Conservation (phyloP, 176 grass and related monocot genomes). For the Chloris gayana region DNA sequence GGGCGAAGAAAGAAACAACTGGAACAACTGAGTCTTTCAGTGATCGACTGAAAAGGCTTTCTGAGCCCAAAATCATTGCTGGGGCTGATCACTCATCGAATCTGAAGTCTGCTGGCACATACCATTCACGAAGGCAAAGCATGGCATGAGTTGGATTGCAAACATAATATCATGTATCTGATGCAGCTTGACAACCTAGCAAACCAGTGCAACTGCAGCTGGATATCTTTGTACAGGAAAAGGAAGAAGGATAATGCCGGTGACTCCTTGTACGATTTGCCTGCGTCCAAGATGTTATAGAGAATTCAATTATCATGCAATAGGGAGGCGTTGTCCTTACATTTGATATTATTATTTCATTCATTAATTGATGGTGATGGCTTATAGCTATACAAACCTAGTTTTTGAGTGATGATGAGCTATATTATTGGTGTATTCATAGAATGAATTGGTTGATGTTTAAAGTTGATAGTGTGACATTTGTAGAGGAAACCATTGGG, state of each 20-base stretch:
- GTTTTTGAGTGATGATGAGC: background rate
- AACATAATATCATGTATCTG: conserved; percentile 34
- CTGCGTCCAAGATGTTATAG: background rate
- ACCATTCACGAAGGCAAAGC: conserved; percentile 54
- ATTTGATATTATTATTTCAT: conserved; percentile 45
- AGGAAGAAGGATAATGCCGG: background rate
- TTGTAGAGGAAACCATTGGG: too few relatives aligned
- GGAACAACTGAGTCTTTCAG: conserved; percentile 44
- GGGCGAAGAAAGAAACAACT: conserved; percentile 67
- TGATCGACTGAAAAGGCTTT: conserved; percentile 52
- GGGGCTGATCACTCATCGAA: conserved; percentile 40
- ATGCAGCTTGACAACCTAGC: conserved; percentile 47
- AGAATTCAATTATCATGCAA: background rate
- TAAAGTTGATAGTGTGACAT: conserved; percentile 19
- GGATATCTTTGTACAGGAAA: conserved; percentile 34
- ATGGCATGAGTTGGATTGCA: conserved; percentile 38
- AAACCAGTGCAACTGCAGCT: conserved; percentile 29
- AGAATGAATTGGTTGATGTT: background rate
- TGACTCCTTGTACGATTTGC: background rate
- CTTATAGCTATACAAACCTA: conserved; percentile 31
- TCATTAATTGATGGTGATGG: conserved; percentile 42
- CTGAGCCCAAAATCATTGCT: conserved; percentile 59
- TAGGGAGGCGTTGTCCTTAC: conserved; percentile 4
- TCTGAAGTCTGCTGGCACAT: conserved; percentile 5
- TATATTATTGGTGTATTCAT: conserved; percentile 28